Base-by-base conservation (phyloP, 1,284 basidiomycete species). In the Schizophyllum commune region DNA sequence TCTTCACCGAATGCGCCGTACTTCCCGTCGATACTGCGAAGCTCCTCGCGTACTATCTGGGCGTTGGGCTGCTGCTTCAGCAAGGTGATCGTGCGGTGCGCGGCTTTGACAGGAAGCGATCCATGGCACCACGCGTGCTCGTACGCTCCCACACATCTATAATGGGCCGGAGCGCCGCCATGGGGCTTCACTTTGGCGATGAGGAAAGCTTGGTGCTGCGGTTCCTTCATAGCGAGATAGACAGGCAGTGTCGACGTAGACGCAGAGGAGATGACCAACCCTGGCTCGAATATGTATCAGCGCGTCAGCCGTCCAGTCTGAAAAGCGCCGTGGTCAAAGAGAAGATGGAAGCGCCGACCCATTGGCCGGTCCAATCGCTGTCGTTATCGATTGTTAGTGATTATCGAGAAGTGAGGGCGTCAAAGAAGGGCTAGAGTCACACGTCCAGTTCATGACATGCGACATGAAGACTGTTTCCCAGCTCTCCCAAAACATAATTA, bases 121-220 rank as follows among this genome's bases (percentile, higher is more conserved):
- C 72, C 75, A 54, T 71, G 74, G 63, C 72, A 77, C 72, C 72
- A 76, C 64, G 77, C 74, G 62, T 76, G 70, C 61, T 79, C 74
- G 5, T 70, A 67, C 1, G 72, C 76, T 3, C 69, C 75, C 21
- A 79, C 64, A 58, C 77, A 79, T 34, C 73, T 73, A 65, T 77
- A 76, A 47, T 64, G 65, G n/a, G 70, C 52, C 53, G 61, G 21
- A 9, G 64, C 59, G 17, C 60, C 22, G 21, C 66, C 67, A 15
- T 67, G 65, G 19, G 69, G 64, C 33, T 61, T 58, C 39, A 77
- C 65, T 15, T 69, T 69, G 32, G 75, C 77, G 56, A 79, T 72
- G 57, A 76, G 59, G 61, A 73, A 77, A 19, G 68, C 67, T 64
- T 78, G 77, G 61, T 77, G 73, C 62, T 69, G 61, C 60, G 70